phyloP scores from a whole-genome alignment of 768 basidiomycete species.

The Amanita brunnescens region DNA sequence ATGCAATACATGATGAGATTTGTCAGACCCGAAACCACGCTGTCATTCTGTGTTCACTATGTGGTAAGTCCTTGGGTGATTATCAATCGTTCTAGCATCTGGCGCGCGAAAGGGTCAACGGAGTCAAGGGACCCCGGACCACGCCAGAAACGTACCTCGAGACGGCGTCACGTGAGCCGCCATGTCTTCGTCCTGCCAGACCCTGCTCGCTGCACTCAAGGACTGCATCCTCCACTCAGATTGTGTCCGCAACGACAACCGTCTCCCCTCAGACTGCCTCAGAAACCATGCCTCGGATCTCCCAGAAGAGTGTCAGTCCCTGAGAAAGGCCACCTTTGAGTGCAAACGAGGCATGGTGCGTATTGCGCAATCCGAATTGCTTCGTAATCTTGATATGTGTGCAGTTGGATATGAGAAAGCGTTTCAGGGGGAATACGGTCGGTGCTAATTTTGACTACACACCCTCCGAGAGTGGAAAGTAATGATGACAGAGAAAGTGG shows the following conservation, averaged over 20 bases:
- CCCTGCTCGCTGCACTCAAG: slow-evolving; percentile 69
- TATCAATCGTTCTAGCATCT: too few species aligned
- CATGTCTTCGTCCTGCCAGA: slow-evolving; percentile 80
- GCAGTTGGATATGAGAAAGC: slow-evolving; percentile 79
- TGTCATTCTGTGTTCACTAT: too few species aligned
- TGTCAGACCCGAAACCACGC: too few species aligned
- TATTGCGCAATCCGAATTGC: slow-evolving; percentile 6
- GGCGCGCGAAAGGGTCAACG: too few species aligned
- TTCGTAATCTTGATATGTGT: neutral
- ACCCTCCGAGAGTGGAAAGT: slow-evolving; percentile 16
- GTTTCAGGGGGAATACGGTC: slow-evolving; percentile 67
- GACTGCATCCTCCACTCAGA: slow-evolving; percentile 80
- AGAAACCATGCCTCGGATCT: slow-evolving; percentile 65
- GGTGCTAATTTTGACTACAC: slow-evolving; percentile 42
- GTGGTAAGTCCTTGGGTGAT: too few species aligned
- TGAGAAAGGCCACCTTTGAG: slow-evolving; percentile 79
- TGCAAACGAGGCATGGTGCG: slow-evolving; percentile 87
- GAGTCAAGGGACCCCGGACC: too few species aligned
- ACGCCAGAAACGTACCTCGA: too few species aligned
- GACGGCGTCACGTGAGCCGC: slow-evolving; percentile 13
- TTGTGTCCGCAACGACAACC: slow-evolving; percentile 73
- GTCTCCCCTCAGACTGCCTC: slow-evolving; percentile 81
- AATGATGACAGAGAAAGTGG: neutral
- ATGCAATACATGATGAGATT: too few species aligned
- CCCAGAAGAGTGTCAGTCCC: slow-evolving; percentile 69